A percentile compares a stretch with the other conserved stretches of the same genome.
phyloP scores from a whole-genome alignment of 768 basidiomycete species.

The Termitomyces sp. region DNA sequence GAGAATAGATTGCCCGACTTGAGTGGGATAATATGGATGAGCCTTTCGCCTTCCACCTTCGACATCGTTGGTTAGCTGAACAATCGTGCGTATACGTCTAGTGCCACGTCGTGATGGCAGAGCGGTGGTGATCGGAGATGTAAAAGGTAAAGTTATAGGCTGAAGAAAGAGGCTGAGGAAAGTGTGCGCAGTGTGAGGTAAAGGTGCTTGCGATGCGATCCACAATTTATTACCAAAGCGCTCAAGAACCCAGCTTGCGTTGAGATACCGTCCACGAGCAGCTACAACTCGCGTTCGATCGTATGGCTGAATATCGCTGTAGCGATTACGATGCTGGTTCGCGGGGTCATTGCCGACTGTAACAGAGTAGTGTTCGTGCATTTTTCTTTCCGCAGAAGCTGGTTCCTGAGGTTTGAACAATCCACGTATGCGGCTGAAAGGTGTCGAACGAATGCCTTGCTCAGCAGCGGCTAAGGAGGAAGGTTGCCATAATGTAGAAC shows the following conservation, averaged over 20 bases:
- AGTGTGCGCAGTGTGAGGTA: constrained; percentile 65
- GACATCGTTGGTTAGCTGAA: constrained; percentile 76
- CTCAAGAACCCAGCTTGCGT: constrained; percentile 87
- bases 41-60: constrained; percentile 75
- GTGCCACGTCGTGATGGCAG: constrained; percentile 14
- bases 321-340: constrained; percentile 61
- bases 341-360: constrained; percentile 42
- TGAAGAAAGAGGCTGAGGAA: constrained; percentile 73
- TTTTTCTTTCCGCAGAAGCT: neutral
- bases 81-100: constrained; percentile 66
- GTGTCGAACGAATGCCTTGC: neutral
- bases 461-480: neutral
- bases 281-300: constrained; percentile 77
- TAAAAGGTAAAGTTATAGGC: constrained; percentile 37
- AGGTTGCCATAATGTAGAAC: neutral
- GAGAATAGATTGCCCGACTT: constrained; percentile 51
- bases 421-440: neutral
- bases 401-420: neutral
- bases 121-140: constrained; percentile 14
- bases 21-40: constrained; percentile 70
- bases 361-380: constrained; percentile 54
- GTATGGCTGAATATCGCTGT: constrained; percentile 72
- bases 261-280: constrained; percentile 58
- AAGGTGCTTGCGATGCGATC: constrained; percentile 85
- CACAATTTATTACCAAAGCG: constrained; percentile 71